Base-by-base conservation (phyloP, 768 basidiomycete genomes). In the Xerocomus brunneocitrinus region DNA sequence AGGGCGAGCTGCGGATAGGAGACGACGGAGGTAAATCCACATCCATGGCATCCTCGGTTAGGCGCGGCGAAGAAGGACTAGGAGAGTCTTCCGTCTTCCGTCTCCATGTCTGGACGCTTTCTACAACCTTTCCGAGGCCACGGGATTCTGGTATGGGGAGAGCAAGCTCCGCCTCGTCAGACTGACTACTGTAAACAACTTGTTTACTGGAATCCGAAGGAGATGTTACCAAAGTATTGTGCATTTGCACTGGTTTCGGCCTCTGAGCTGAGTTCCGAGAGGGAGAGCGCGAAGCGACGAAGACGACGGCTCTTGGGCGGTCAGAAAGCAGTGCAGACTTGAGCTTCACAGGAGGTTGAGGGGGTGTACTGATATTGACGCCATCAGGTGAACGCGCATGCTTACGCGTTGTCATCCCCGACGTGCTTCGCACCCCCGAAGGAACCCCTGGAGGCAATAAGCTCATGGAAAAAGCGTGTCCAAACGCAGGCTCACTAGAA, bases 171-270 rank as follows among this genome's bases (percentile, higher is more conserved):
- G 76, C 71, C 62, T 86, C 86, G 56, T 85, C 82, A 45, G 83
- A 84, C 64, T 85, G 81, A 58, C 85, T 87, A 44, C 82, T 85
- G 22, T 80, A 82, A 8, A 86, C 72, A 19, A 80, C 62, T 30
- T 74, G 65, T 63, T 40, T 56, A 53, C 48, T 66, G 63, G 52
- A 54, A 57, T 30, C 54, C 44, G 44, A 48, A 57, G 67, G 62
- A 22, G 60, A 67, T n/a, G 49, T 32, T 32, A 34, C 24, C 46
- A 48, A 45, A 40, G 49, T 30, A 22, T 16, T 41, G 27, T 49
- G 54, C 9, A 16, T 44, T 40, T 28, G 62, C 16, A 5, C 54
- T 27, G 22, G 50, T 32, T 44, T 55, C 28, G 42, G 8, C 30
- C 25, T 44, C 47, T 30, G 54, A 36, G 55, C 71, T 27, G 73